Evolutionary conservation across 495 filamentous ascomycete species (phyloP).

Genomic region (Apodospora peruviana): DNA sequence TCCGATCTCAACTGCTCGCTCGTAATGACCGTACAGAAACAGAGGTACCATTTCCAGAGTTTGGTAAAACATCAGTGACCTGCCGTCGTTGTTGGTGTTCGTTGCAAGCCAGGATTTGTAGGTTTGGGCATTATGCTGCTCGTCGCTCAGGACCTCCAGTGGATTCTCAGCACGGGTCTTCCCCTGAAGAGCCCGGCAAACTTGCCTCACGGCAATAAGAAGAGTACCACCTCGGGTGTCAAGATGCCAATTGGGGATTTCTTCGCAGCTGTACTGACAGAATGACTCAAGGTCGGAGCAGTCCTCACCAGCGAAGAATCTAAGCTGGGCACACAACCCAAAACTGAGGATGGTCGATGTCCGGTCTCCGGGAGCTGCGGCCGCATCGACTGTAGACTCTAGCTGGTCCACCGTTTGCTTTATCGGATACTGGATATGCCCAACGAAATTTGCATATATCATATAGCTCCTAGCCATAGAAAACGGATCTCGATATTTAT

Average conservation of each 20-base stretch:
- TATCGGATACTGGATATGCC: slow-evolving; percentile 63
- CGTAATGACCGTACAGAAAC: slow-evolving; percentile 70
- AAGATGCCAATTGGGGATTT: slow-evolving; percentile 65
- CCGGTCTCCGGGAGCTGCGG: slow-evolving; percentile 65
- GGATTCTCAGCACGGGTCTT: slow-evolving; percentile 61
- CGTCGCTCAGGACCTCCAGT: slow-evolving; percentile 62
- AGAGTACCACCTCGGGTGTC: slow-evolving; percentile 77
- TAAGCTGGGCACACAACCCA: slow-evolving; percentile 63
- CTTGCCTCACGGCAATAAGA: slow-evolving; percentile 66
- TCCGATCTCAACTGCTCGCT: slow-evolving; percentile 62
- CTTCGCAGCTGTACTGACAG: slow-evolving; percentile 67
- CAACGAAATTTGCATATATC: slow-evolving; percentile 66
- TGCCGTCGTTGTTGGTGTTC: slow-evolving; percentile 34
- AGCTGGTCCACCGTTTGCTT: slow-evolving; percentile 54
- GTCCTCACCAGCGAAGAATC: slow-evolving; percentile 70
- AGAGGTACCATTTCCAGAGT: slow-evolving; percentile 65
- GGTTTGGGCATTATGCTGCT: slow-evolving; percentile 54
- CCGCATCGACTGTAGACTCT: slow-evolving; percentile 65
- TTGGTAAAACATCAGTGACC: slow-evolving; percentile 66
- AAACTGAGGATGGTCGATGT: slow-evolving; percentile 70
- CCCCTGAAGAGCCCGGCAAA: slow-evolving; percentile 73
- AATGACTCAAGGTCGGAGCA: slow-evolving; percentile 69
- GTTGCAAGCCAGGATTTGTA: slow-evolving; percentile 57
- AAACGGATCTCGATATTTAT: slow-evolving; percentile 60
- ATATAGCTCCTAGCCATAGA: slow-evolving; percentile 67